Evolutionary conservation across 257 asterid genomes (phyloP), one percentile per base, ranked within the genome.

Genomic region (Forsythia suspensa): DNA sequence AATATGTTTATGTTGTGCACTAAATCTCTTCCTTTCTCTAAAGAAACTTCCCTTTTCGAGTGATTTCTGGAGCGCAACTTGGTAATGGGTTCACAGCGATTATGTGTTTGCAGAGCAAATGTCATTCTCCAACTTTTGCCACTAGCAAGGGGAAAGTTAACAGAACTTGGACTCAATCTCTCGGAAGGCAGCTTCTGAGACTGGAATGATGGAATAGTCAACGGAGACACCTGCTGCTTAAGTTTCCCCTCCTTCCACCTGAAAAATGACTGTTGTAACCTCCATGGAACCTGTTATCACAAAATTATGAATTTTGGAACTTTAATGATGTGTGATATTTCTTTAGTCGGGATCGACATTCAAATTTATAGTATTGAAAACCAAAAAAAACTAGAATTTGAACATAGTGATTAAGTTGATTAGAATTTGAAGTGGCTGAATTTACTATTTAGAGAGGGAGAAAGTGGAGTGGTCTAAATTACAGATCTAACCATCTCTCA

Each of bases 201-300:
- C 68, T 76, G 41, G 29, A 21, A 2, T 1, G 70, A 69, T 3
- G 83, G 59, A 34, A 52, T 51, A 18, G 75, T 74, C 16, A 70
- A 61, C 43, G 76, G 16, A 76, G 89, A 36, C 0, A 46, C 20
- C 44, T 40, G 85, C 71, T 84, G 84, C 51, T 57, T 78, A 72
- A 81, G 13, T 70, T 81, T 89, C 16, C 76, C 83, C 66, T 82
- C 86, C 75, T 88, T 92, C 94, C 93, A 85, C 24, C 80, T 83
- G 36, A 55, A 65, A 77, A 91, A 90, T 29, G 90, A 79, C 71
- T 83, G 83, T 57, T 81, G 97, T 83, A 93, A 77, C 73, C 79
- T 77, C 3, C 77, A 74, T 34, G 97, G 99, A 84, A 87, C 94
- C 99, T 94, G 85, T 67, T 51, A 55, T 63, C 5, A 72, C 48